Conservation (phyloP, 2,329 filamentous ascomycete species). For the Hymenoscyphus linearis region DNA sequence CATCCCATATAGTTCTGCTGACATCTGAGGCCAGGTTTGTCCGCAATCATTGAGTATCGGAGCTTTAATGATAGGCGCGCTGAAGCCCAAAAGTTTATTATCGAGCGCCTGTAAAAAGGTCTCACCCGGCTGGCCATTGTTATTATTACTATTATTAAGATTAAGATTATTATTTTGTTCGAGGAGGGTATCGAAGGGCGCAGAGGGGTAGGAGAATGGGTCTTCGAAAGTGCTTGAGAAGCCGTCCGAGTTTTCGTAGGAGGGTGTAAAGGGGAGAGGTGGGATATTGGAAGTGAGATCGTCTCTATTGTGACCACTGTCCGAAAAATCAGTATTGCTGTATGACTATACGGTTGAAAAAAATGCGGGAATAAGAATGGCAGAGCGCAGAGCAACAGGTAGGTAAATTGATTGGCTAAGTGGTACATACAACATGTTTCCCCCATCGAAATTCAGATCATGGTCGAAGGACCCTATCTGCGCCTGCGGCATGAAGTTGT, state of each 20-base stretch:
- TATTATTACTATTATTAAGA: slow-evolving; percentile 12
- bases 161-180: slow-evolving; percentile 13
- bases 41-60: slow-evolving; percentile 62
- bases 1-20: slow-evolving; percentile 79
- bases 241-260: slow-evolving; percentile 57
- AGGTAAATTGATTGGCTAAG: not conserved
- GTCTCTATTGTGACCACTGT: slow-evolving; percentile 34
- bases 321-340: not conserved
- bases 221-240: slow-evolving; percentile 60
- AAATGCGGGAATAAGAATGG: not conserved
- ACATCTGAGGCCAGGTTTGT: slow-evolving; percentile 60
- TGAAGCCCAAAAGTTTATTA: slow-evolving; percentile 72
- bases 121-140: slow-evolving; percentile 14
- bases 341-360: not conserved
- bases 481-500: slow-evolving; percentile 11
- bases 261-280: slow-evolving; percentile 48
- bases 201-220: slow-evolving; percentile 52
- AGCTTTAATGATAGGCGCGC: slow-evolving; percentile 53
- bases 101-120: slow-evolving; percentile 44
- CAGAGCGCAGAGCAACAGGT: not conserved
- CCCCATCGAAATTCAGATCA: slow-evolving; percentile 25
- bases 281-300: slow-evolving; percentile 35
- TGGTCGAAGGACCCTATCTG: slow-evolving; percentile 23
- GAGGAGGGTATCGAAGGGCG: slow-evolving; percentile 37
- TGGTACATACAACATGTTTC: slow-evolving; percentile 25